Evolutionary conservation across 2,329 filamentous ascomycete genomes (phyloP).

Genomic region (Zasmidium citrigriseum): DNA sequence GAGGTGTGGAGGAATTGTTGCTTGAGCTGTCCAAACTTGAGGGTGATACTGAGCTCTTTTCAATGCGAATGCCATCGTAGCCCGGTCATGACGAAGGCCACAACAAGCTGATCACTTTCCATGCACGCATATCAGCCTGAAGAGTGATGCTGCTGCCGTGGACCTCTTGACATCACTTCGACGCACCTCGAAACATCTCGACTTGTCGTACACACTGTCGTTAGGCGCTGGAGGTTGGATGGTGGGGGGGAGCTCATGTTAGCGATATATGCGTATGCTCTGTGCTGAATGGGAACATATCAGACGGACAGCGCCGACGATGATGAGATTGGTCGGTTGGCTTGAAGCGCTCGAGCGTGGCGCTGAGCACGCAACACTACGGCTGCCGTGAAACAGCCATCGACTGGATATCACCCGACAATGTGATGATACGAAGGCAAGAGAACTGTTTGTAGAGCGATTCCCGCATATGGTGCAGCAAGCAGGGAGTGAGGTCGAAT

Average conservation of each 20-base stretch:
- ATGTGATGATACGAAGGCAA: not conserved
- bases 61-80: not conserved
- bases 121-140: not conserved
- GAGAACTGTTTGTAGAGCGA: not conserved
- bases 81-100: not conserved
- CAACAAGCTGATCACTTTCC: not conserved
- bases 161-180: not conserved
- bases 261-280: not conserved
- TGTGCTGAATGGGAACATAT: not conserved
- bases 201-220: not conserved
- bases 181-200: not conserved
- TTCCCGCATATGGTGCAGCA: not conserved
- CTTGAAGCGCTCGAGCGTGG: not conserved
- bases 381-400: not conserved
- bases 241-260: not conserved
- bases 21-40: not conserved
- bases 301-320: not conserved
- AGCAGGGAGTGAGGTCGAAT: not conserved
- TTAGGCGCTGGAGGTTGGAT: not conserved
- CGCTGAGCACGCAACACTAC: not conserved
- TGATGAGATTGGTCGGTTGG: not conserved
- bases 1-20: not conserved
- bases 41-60: not conserved
- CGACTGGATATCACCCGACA: not conserved
- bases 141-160: not conserved